Conservation (phyloP, 192 early-diverging fungal species). For the Thoreauomyces humboldtii region DNA sequence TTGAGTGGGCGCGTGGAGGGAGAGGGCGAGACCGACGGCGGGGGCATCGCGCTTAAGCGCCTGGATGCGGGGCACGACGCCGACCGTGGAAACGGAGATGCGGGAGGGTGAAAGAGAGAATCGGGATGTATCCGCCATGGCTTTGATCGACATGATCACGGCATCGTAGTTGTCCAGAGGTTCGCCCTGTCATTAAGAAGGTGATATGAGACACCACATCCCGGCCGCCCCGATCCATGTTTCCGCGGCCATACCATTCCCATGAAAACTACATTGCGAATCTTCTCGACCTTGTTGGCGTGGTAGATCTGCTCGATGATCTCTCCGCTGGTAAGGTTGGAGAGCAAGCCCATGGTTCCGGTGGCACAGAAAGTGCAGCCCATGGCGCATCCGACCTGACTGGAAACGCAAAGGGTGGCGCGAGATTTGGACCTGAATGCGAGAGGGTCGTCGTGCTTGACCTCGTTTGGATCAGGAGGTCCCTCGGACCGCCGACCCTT, state of each 20-base stretch:
- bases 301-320: constrained; percentile 56
- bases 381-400: constrained; percentile 56
- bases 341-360: constrained; percentile 55
- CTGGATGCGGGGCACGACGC: constrained; percentile 52
- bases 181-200: constrained; percentile 52
- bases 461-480: too few species aligned
- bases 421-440: constrained; percentile 46
- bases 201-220: too few species aligned
- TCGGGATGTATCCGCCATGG: constrained; percentile 47
- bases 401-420: constrained; percentile 53
- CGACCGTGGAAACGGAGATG: constrained; percentile 56
- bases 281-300: constrained; percentile 49
- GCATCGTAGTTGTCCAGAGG: constrained; percentile 56
- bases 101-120: constrained; percentile 44
- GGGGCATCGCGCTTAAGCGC: constrained; percentile 45
- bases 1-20: constrained; percentile 56
- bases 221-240: too few species aligned
- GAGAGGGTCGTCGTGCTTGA: constrained; percentile 23
- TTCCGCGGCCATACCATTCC: background rate
- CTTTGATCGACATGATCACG: constrained; percentile 42
- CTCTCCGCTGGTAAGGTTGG: constrained; percentile 51
- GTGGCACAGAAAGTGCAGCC: constrained; percentile 61
- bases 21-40: constrained; percentile 50
- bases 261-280: constrained; percentile 47
- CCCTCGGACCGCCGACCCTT: constrained; percentile 6